Percentiles rank a stretch among this genome's conserved stretches.
Evolutionary conservation across 345 rosid species (phyloP).

Genomic region (Citrus glauca): DNA sequence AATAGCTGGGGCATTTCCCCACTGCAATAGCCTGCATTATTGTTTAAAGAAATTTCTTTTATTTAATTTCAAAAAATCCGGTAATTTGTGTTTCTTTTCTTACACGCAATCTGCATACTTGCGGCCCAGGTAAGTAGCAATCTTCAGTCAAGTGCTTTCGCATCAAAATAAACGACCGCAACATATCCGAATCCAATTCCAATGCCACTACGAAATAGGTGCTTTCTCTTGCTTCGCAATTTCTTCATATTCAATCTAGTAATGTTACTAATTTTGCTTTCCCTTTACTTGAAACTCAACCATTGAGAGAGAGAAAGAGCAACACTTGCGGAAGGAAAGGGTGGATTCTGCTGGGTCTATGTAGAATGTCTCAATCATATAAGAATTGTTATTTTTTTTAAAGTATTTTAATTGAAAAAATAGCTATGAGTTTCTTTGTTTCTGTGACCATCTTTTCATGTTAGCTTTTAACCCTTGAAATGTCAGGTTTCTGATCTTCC

Average conservation of each 20-base stretch:
- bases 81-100: neutral
- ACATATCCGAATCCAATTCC: neutral
- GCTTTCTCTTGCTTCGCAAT: conserved; percentile 6
- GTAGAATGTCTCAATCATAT: conserved; percentile 66
- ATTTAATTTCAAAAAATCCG: neutral
- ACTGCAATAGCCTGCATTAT: neutral
- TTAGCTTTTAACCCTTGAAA: neutral
- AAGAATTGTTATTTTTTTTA: neutral
- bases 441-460: neutral
- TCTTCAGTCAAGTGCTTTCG: conserved; percentile 27
- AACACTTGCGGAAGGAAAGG: conserved; percentile 73
- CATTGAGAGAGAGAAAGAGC: conserved; percentile 39
- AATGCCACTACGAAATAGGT: conserved; percentile 35
- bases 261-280: neutral
- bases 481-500: conserved; percentile 71
- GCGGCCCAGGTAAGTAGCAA: conserved; percentile 3
- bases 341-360: conserved; percentile 71
- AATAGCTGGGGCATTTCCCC: conserved; percentile 9
- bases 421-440: too few species aligned
- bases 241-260: neutral
- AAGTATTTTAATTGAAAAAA: too few species aligned
- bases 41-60: too few species aligned
- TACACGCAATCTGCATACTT: neutral
- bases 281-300: neutral
- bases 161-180: conserved; percentile 17